Evolutionary conservation across 495 filamentous ascomycete species (phyloP).

Genomic region (Penicillium nucicola): DNA sequence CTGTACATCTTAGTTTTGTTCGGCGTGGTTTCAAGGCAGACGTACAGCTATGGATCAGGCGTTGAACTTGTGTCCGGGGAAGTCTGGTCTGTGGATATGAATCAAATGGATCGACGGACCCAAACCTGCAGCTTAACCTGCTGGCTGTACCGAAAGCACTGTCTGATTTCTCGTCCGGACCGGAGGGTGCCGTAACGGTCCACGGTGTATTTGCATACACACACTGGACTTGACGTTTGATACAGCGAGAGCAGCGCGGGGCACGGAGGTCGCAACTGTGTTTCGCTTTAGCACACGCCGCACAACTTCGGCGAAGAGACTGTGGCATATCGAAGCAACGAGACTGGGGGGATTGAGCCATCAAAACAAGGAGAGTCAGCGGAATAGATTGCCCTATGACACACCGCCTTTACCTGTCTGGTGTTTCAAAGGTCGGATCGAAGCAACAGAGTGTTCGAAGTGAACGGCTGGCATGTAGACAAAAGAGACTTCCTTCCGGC

Average conservation of each 20-base stretch:
- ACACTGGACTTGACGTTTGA: slow-evolving; percentile 40
- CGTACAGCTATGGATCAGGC: slow-evolving; percentile 49
- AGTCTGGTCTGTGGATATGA: slow-evolving; percentile 50
- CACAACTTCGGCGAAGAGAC: slow-evolving; percentile 49
- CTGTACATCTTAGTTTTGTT: slow-evolving; percentile 18
- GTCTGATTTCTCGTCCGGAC: slow-evolving; percentile 5
- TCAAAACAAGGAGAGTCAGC: neutral
- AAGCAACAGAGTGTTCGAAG: too few species aligned
- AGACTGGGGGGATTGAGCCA: neutral
- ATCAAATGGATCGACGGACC: slow-evolving; percentile 47
- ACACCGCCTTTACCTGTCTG: too few species aligned
- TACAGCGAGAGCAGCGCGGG: slow-evolving; percentile 48
- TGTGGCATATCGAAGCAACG: slow-evolving; percentile 33
- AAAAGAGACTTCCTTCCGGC: too few species aligned
- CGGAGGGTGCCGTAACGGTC: slow-evolving; percentile 18
- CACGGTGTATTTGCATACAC: slow-evolving; percentile 48
- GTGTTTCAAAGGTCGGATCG: too few species aligned
- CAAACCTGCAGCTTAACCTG: slow-evolving; percentile 19
- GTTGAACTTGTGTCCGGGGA: slow-evolving; percentile 40
- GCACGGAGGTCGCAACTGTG: slow-evolving; percentile 46
- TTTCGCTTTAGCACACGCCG: slow-evolving; percentile 47
- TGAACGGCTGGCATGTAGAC: neutral
- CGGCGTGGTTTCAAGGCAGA: slow-evolving; percentile 3
- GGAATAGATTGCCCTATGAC: neutral
- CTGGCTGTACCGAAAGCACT: neutral